Evolutionary conservation across 2,329 filamentous ascomycete genomes (phyloP), one percentile per base, ranked within the genome.

Genomic region (Dactylellina leptospora): DNA sequence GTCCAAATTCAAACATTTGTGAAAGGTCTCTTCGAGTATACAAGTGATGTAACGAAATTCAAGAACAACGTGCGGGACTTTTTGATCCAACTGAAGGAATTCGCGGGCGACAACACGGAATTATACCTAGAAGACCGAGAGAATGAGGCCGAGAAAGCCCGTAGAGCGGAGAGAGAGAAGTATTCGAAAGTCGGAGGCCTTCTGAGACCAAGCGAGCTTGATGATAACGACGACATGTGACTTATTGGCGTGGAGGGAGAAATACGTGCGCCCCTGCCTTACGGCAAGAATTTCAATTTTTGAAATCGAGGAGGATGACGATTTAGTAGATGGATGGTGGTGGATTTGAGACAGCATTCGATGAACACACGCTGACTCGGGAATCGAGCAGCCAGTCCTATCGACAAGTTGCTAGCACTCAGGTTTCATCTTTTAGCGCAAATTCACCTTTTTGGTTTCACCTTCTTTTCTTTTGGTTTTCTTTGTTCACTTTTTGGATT

Each of bases 31-130:
- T 96, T 99, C 80, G 86, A 88, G 4, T 86, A 91, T 76, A 97
- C 96, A 80, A 90, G 90, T 63, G 90, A 96, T 78, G 88, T 96
- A 75, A 90, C 91, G 79, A 92, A 92, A 80, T 99, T 99, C 88
- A 96, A 96, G 80, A 87, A 96, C 61, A 92, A 96, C 78, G 84
- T 99, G 56, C 92, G 95, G 75, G 95, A 99, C 81, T 99, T 99
- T 86, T 83, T 99, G 76, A 96, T 99, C 77, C 96, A 93, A 20
- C 84, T 99, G 76, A 96, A 97, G 82, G 96, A 99, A 81, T 99
- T 97, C 74, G 88, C 92, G 0, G 95, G 91, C 56, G 95, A 99
- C 81, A 97, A 97, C 77, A 87, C 93, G 0, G 95, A 99, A 78
- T 85, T 99, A 8, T 99, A 90, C 81, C 88, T 90, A 2, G 93